Base-by-base conservation (phyloP, 2,329 filamentous ascomycete species). In the Xylaria sp. region DNA sequence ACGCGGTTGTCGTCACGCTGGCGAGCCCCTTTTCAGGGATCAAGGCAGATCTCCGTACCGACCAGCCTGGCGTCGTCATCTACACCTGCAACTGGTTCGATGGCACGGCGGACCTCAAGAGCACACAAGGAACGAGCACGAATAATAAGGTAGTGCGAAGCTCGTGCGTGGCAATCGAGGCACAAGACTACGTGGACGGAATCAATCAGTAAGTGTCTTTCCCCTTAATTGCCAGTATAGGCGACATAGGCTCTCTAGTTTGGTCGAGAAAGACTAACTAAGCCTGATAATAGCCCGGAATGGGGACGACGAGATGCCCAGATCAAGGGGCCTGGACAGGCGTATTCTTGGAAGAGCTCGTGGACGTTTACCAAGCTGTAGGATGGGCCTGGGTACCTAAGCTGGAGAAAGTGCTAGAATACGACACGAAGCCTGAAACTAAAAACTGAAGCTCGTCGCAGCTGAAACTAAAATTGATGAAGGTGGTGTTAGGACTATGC, bases 131-230 rank as follows among this genome's bases (percentile, higher is more conserved):
- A 15, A 82, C 86, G 50, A 76, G 73, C 25, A 78, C 75, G 2
- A 77, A 79, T n/a, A 80, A 76, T 52, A 83, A 78, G 71, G 84
- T 89, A 8, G 81, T 83, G 65, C 79, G 91, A 78, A 91, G 90
- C 75, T 91, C 90, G 23, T 94, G 91, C 76, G 78, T 94, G 7
- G 92, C 93, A 39, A 88, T 94, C 77, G 92, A 94, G 81, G 89
- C 92, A 2, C 89, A 94, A 78, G 91, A 92, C 77, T 94, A 89
- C 84, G 92, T 92, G 69, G 91, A 94, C 78, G 91, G 87, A 2
- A 92, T 94, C 80, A 94, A 94, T 78, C 86, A 92, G 83, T 85
- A 76, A 78, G 83, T 58, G 25, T 51, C 44, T 51, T 63, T 25
- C 10, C 55, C 23, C 37, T 15, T 15, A 15, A 32, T 3, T 6